A percentile compares a stretch with the other conserved stretches of the same genome.
Conservation (phyloP, 2,329 filamentous ascomycete genomes). For the Cytospora leucostoma region DNA sequence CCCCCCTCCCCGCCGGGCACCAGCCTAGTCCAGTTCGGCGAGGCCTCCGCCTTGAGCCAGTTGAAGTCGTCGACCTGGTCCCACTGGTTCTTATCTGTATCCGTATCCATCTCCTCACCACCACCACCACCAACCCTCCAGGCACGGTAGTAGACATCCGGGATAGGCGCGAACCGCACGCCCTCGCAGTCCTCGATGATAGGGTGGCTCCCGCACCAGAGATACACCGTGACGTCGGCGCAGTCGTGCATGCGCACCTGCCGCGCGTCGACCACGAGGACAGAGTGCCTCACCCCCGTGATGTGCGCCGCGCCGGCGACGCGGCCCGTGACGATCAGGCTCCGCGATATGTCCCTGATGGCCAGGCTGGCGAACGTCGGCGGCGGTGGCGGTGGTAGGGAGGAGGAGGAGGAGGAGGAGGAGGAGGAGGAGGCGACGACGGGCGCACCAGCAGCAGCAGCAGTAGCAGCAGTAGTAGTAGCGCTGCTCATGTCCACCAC, state of each 20-base stretch:
- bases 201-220: conserved; percentile 78
- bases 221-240: conserved; percentile 76
- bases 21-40: conserved; percentile 83
- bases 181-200: conserved; percentile 88
- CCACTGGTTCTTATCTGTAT: conserved; percentile 67
- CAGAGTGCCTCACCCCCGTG: conserved; percentile 70
- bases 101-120: conserved; percentile 22
- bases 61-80: conserved; percentile 95
- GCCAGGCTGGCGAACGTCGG: conserved; percentile 62
- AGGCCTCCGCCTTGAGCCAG: conserved; percentile 84
- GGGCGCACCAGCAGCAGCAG: no score
- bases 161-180: conserved; percentile 79
- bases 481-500: conserved; percentile 77
- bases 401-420: conserved; percentile 40
- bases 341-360: conserved; percentile 68
- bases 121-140: conserved; percentile 26
- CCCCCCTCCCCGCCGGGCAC: conserved; percentile 53
- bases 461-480: no score
- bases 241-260: conserved; percentile 95
- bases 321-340: conserved; percentile 75
- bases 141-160: conserved; percentile 40
- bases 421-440: conserved; percentile 31
- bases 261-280: conserved; percentile 77
- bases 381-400: no score
- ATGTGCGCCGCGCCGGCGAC: conserved; percentile 82